Evolutionary conservation across 139 green algal species (phyloP).

Genomic region (Ettlia oleoabundans): DNA sequence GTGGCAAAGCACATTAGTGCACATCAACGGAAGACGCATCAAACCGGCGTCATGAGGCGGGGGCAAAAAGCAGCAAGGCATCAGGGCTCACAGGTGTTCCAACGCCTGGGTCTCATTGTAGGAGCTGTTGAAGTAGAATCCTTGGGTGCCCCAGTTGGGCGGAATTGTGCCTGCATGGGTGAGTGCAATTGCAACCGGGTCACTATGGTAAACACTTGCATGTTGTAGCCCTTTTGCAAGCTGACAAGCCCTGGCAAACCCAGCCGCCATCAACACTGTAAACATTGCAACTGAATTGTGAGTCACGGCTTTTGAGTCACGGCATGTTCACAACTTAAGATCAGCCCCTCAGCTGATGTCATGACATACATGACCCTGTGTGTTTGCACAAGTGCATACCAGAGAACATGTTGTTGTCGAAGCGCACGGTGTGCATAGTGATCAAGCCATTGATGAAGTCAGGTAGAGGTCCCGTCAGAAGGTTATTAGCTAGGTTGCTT

Average conservation of each 20-base stretch:
- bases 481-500: slow-evolving; percentile 33
- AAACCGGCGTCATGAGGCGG: slow-evolving; percentile 1
- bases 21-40: neutral
- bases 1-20: too few relatives aligned
- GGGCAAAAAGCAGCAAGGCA: neutral
- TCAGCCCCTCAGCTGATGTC: too few relatives aligned
- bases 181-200: neutral
- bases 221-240: neutral
- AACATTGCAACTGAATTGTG: too few relatives aligned
- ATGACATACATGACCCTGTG: too few relatives aligned
- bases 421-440: slow-evolving; percentile 18
- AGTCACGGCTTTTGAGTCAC: too few relatives aligned
- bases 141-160: slow-evolving; percentile 30
- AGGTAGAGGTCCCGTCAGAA: slow-evolving; percentile 11
- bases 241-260: too few relatives aligned
- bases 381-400: neutral
- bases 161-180: slow-evolving; percentile 34
- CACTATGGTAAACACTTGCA: neutral
- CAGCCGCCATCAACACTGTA: too few relatives aligned
- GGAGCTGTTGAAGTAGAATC: slow-evolving; percentile 1
- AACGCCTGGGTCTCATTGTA: slow-evolving; percentile 29
- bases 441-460: slow-evolving; percentile 34
- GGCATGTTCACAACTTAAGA: neutral
- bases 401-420: slow-evolving; percentile 36
- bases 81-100: slow-evolving; percentile 1